Evolutionary conservation across 257 asterid species (phyloP).

Genomic region (Nicotiana tabacum): DNA sequence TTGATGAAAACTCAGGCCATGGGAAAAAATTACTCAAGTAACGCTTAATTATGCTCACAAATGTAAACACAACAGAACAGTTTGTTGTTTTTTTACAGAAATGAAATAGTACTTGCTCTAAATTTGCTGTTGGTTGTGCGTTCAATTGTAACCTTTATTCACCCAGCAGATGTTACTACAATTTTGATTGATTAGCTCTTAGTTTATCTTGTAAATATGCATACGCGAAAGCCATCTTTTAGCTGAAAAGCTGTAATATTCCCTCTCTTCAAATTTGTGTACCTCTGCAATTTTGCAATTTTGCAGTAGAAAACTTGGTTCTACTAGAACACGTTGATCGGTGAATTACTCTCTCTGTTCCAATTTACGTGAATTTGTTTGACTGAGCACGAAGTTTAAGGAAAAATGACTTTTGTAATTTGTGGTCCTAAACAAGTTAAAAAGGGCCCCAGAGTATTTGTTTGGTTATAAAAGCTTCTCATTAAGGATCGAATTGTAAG

Average conservation of each 20-base stretch:
- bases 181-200: conserved; percentile 2
- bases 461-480: too few relatives aligned
- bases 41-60: not conserved
- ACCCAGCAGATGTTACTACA: not conserved
- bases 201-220: not conserved
- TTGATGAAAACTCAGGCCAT: not conserved
- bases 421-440: too few relatives aligned
- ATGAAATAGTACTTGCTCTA: not conserved
- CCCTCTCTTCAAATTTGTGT: not conserved
- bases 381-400: too few relatives aligned
- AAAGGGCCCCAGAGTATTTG: too few relatives aligned
- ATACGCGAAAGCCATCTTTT: not conserved
- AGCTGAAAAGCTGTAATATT: not conserved
- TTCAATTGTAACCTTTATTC: not conserved
- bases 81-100: not conserved
- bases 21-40: not conserved
- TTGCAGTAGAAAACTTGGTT: not conserved
- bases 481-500: too few relatives aligned
- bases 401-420: too few relatives aligned
- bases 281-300: not conserved
- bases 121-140: not conserved
- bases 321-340: not conserved
- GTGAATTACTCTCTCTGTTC: too few relatives aligned
- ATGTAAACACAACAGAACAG: not conserved
- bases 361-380: too few relatives aligned